Base-by-base conservation (phyloP, 78 protist species). In the Dictyostelium firmibasis region DNA sequence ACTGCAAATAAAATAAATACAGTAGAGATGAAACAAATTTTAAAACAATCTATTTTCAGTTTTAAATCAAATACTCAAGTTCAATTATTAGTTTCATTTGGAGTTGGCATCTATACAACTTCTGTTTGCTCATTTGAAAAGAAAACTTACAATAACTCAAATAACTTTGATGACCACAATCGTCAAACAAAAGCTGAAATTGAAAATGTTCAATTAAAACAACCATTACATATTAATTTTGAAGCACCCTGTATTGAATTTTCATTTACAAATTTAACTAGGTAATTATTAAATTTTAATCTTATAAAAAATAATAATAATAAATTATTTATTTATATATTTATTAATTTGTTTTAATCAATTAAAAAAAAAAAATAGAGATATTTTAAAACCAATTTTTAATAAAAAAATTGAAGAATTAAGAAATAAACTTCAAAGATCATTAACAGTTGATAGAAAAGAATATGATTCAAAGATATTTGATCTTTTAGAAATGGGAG, bases 191-290 rank as follows among this genome's bases (percentile, higher is more conserved):
- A 77, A 76, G 38, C 31, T 31, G 93, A 88, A 67, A 57, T 36
- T 41, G 86, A 88, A 41, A 18, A 10, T 20, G 31, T 79, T 31
- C 43, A n/a, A 20, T 31, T 88, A 10, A 79, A 88, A 79, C 13
- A 50, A 23, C 23, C 79, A 14, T 44, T 62, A 23, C 60, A 88
- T 44, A 33, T 88, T 27, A 14, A 53, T n/a, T 88, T 77, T 44
- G 86, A 88, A 20, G 86, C 93, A 64, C 93, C 93, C 8, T 88
- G 85, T 79, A 62, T 88, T 8, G 83, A 88, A 67, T 88, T 88
- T 64, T 47, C 93, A 79, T 88, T 79, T 53, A 43, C 62, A 35
- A 76, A 41, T 18, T 4, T 33, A 35, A 20, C 78, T n/a, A 75
- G 60, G 88, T 62, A 85, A 70, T 29, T 29, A 14, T 6, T n/a